Evolutionary conservation across 2,329 filamentous ascomycete species (phyloP), one percentile per base, ranked within the genome.

Genomic region (Chalaropsis ovoidea): DNA sequence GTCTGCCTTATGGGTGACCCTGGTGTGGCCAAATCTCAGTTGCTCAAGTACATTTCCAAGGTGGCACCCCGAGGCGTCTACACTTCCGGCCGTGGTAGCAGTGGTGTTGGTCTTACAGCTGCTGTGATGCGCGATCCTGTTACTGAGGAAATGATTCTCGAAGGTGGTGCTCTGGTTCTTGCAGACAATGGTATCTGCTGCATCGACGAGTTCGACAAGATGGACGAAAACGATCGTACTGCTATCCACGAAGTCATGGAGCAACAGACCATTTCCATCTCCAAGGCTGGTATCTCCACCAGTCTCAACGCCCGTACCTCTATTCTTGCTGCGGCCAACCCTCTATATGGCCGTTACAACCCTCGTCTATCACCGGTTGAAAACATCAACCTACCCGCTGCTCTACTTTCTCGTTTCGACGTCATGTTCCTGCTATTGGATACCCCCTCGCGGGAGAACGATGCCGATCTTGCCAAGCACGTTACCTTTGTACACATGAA

Each of bases 1-100:
- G 87, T 99, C 69, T 97, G 94, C 75, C 79, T 99, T 72, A 99
- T 99, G 94, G 94, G 94, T 81, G 94, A 99, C 73, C 94, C 94
- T 74, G 94, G 94, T 90, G 94, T 99, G 73, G 94, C 94, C 78
- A 99, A 99, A 79, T 99, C 94, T 45, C 94, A 99, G 79, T 79
- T 99, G 70, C 82, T 99, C 70, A 97, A 96, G 77, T 99, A 99
- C 75, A 97, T 99, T 74, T 90, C 91, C 70, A 97, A 99, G 78
- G 94, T 99, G 39, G 93, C 94, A 1, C 94, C 94, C 68, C 89
- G 94, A 69, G 92, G 91, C 71, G 87, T 92, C 13, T 92, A 92
- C 76, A 92, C 88, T 4, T 89, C 88, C 3, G 88, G 88, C 68
- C 87, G 88, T 70, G 88, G 88, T 74, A 89, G 86, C 77, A 89